Conservation (phyloP, 1,139 yeast species). For the Blastobotrys apis region DNA sequence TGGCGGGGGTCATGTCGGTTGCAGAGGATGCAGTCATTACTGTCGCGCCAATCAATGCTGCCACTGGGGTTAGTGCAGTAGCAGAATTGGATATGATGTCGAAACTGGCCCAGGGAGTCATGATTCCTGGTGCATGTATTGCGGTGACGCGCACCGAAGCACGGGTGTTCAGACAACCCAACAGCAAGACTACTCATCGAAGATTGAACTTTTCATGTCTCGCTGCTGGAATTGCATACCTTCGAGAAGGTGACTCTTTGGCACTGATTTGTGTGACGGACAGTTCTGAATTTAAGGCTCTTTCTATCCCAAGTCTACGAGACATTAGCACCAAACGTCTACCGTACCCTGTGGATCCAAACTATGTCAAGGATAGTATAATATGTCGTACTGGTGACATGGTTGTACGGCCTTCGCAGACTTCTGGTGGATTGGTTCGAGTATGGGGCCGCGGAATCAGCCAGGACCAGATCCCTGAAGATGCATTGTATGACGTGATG, state of each 20-base stretch:
- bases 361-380: slow-evolving; percentile 42
- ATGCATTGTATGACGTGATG: slow-evolving; percentile 43
- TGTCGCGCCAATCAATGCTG: slow-evolving; percentile 56
- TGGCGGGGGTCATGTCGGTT: slow-evolving; percentile 48
- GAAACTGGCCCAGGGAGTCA: slow-evolving; percentile 57
- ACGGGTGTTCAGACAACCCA: slow-evolving; percentile 59
- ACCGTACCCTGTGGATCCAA: slow-evolving; percentile 42
- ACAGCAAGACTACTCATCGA: slow-evolving; percentile 49
- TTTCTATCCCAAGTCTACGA: slow-evolving; percentile 51
- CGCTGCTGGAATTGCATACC: slow-evolving; percentile 56
- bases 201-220: slow-evolving; percentile 39
- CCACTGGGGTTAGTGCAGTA: slow-evolving; percentile 54
- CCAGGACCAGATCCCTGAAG: slow-evolving; percentile 28
- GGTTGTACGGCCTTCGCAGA: slow-evolving; percentile 52
- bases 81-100: slow-evolving; percentile 61
- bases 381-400: slow-evolving; percentile 72
- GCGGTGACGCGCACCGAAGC: slow-evolving; percentile 59
- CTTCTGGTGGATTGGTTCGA: slow-evolving; percentile 53
- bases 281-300: slow-evolving; percentile 42
- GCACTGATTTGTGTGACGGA: slow-evolving; percentile 41
- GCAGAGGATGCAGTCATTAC: slow-evolving; percentile 49
- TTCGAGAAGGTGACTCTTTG: slow-evolving; percentile 40
- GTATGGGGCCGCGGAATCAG: slow-evolving; percentile 41
- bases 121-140: slow-evolving; percentile 59
- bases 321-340: slow-evolving; percentile 44